Conservation (phyloP, 2,329 filamentous ascomycete species). For the Orbilia blumenaviensis region DNA sequence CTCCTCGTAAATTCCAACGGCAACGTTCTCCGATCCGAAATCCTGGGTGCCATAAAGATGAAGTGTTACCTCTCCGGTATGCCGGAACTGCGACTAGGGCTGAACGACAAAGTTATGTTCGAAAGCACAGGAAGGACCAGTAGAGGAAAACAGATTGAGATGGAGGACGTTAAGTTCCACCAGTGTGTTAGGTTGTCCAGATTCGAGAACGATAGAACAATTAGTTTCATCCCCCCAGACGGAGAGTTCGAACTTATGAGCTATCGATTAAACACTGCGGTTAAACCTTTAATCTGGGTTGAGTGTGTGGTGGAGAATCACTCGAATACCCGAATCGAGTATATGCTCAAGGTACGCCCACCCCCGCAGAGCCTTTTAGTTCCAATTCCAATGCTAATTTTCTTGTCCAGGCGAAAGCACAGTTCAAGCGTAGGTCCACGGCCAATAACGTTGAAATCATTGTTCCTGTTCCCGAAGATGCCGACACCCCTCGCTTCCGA, state of each 20-base stretch:
- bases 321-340: constrained; percentile 93
- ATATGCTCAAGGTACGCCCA: constrained; percentile 82
- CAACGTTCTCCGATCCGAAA: constrained; percentile 94
- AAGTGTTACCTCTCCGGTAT: constrained; percentile 99
- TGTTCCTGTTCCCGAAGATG: constrained; percentile 95
- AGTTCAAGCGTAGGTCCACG: constrained; percentile 97
- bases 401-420: constrained; percentile 75
- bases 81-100: constrained; percentile 89
- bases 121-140: constrained; percentile 95
- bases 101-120: constrained; percentile 99
- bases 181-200: constrained; percentile 94
- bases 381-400: not conserved
- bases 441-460: constrained; percentile 99
- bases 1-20: constrained; percentile 92
- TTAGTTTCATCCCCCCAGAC: constrained; percentile 97
- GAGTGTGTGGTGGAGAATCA: constrained; percentile 97
- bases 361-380: not conserved
- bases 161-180: constrained; percentile 99
- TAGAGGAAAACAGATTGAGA: constrained; percentile 95
- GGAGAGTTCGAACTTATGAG: constrained; percentile 99
- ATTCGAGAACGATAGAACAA: constrained; percentile 98
- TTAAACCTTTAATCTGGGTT: constrained; percentile 98
- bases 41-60: constrained; percentile 97
- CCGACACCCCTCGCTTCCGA: constrained; percentile 92
- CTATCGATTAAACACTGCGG: constrained; percentile 90